These are phyloP conservation scores for Graphilbum fragrans DNA, from an alignment of 2,329 filamentous ascomycete genomes.

Conservation along the genomic window DNA sequence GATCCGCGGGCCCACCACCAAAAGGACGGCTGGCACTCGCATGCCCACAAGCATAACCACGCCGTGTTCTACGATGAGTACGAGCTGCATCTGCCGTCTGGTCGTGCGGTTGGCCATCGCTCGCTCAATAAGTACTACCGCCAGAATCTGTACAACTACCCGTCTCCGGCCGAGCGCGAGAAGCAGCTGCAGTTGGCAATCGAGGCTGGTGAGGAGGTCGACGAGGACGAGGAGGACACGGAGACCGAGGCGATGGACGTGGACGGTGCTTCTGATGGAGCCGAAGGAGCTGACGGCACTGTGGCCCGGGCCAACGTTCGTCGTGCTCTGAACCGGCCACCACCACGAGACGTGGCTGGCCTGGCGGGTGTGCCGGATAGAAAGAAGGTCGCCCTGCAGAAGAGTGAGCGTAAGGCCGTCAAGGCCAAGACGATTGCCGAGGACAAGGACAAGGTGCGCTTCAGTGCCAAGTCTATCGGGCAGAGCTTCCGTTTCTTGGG, in stretches of 20 bases:
- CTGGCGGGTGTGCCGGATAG: constrained; percentile 8
- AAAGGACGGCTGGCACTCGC: constrained; percentile 68
- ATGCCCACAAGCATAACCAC: constrained; percentile 62
- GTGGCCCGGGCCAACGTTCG: background rate
- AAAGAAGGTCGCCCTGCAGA: constrained; percentile 3
- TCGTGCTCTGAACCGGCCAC: constrained; percentile 3
- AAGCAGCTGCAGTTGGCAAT: constrained; percentile 10
- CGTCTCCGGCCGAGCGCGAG: constrained; percentile 54
- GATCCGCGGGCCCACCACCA: constrained; percentile 64
- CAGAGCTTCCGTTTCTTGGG: constrained; percentile 10
- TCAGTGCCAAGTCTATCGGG: constrained; percentile 10
- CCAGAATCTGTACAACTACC: constrained; percentile 82
- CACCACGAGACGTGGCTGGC: constrained; percentile 6
- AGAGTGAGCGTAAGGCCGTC: constrained; percentile 6
- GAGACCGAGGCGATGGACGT: background rate
- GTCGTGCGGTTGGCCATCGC: constrained; percentile 79
- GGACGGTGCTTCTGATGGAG: background rate
- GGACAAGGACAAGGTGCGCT: constrained; percentile 6
- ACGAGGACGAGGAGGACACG: constrained; percentile 2
- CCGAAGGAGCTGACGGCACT: background rate
- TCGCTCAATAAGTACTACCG: constrained; percentile 80
- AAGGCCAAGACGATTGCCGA: constrained; percentile 1
- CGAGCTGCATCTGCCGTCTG: constrained; percentile 85
- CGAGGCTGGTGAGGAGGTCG: constrained; percentile 5
- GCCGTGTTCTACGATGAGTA: constrained; percentile 86